These are phyloP conservation scores for Lentinula aciculospora DNA, from an alignment of 768 basidiomycete species.

Conservation along the genomic window DNA sequence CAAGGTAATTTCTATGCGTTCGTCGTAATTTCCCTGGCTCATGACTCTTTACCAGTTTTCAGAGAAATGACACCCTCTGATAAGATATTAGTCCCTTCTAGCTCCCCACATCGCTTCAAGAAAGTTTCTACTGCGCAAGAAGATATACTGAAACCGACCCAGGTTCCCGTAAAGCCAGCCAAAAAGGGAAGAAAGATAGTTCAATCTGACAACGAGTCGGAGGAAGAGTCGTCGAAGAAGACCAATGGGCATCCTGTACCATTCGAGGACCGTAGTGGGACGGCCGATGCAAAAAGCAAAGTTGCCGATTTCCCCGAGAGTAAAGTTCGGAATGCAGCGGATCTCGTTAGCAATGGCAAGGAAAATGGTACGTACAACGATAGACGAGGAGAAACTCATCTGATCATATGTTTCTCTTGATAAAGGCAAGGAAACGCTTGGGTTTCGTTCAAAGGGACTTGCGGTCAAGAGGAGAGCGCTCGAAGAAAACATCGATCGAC, in stretches of 20 bases:
- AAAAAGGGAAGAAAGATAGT: conserved; percentile 1
- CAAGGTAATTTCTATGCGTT: not conserved
- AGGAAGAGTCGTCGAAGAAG: not conserved
- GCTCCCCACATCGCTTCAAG: not conserved
- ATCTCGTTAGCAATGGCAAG: not conserved
- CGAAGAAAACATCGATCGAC: not conserved
- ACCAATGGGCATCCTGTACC: not conserved
- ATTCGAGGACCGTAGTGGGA: not conserved
- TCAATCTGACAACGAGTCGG: conserved; percentile 10
- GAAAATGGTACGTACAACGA: not conserved
- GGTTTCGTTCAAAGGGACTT: not conserved
- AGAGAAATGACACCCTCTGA: not conserved
- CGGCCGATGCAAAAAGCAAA: not conserved
- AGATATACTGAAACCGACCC: not conserved
- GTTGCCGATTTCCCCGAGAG: too few species aligned
- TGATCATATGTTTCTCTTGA: not conserved
- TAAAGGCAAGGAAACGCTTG: not conserved
- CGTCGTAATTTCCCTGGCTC: not conserved
- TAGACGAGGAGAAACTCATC: not conserved
- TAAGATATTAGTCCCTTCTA: not conserved
- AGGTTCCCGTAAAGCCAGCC: not conserved
- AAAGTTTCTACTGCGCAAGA: too few species aligned
- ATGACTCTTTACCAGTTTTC: not conserved
- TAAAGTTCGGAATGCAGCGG: not conserved
- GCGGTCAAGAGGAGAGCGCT: not conserved